Base-by-base conservation (phyloP, 2,329 filamentous ascomycete genomes). In the Stachybotrys chlorohalonatus region DNA sequence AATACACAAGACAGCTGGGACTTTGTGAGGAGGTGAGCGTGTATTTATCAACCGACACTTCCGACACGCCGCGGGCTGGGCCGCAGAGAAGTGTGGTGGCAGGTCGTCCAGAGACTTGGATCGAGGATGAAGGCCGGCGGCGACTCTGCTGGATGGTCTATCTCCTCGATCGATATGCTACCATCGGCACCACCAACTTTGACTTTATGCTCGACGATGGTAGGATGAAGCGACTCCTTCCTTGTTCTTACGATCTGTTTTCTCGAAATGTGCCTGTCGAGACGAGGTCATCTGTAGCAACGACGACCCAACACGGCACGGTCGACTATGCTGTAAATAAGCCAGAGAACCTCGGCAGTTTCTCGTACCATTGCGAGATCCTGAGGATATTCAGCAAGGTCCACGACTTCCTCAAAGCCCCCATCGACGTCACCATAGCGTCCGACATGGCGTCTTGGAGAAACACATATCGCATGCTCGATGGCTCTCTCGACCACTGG, bases 141-240 rank as follows among this genome's bases (percentile, higher is more conserved):
- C 66, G 73, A 2, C 60, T 75, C 0, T 74, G 71, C 52, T 75
- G 73, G 73, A 74, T 75, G 69, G 70, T 75, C 0, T 75, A 75
- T 51, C 66, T 74, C 11, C 65, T 75, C 8, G 73, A 75, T 54
- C 66, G 73, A 47, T 75, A 75, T 47, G 70, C 73, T 1, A 74
- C 73, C 0, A 68, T 75, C 46, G 71, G 71, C 6, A 72, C 72
- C 1, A 70, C 69, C 0, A 68, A 64, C 0, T 71, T 73, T 54
- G 71, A 75, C 55, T 75, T 75, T 54, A 68, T 72, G 56, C 66
- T 75, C 42, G 68, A 70, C 31, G 72, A 74, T 47, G 60, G 56
- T 7, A 65, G 66, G 53, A 73, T 73, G 66, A 67, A 67, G n/a
- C 65, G 73, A 1, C 63, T 73, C 3, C 62, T 75, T 5, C 73